Evolutionary conservation across 441 rosid genomes (phyloP).

Genomic region (Populus trichocarpa): DNA sequence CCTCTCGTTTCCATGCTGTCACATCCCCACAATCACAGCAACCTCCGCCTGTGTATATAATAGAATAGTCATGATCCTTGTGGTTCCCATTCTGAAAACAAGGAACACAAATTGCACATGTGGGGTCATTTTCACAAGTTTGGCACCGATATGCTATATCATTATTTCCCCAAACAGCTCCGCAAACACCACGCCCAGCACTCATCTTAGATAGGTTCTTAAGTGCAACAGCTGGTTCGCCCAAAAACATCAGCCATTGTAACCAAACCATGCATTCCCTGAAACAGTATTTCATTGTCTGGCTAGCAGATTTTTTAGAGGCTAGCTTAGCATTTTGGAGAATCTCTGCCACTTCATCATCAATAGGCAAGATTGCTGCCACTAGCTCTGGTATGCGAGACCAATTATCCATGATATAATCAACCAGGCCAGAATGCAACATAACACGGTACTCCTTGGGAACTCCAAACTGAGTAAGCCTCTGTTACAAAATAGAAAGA

Average conservation of each 20-base stretch:
- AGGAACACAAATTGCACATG: conserved; percentile 95
- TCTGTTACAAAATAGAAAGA: conserved; percentile 35
- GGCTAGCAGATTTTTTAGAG: conserved; percentile 28
- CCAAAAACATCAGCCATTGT: conserved; percentile 88
- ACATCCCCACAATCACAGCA: conserved; percentile 99
- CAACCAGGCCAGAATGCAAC: conserved; percentile 47
- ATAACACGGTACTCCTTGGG: conserved; percentile 45
- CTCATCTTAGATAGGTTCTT: conserved; percentile 45
- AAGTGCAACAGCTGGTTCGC: conserved; percentile 55
- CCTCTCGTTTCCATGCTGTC: conserved; percentile 95
- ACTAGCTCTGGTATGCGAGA: conserved; percentile 48
- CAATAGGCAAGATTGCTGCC: conserved; percentile 58
- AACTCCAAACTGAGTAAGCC: conserved; percentile 65
- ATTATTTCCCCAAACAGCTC: conserved; percentile 90
- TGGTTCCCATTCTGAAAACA: conserved; percentile 92
- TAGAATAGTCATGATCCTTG: conserved; percentile 72
- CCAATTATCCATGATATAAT: conserved; percentile 40
- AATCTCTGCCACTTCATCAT: conserved; percentile 57
- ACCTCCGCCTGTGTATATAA: conserved; percentile 83
- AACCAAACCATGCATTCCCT: conserved; percentile 72
- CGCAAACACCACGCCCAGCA: conserved; percentile 86
- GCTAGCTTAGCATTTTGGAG: conserved; percentile 35
- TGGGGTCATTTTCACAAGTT: conserved; percentile 85
- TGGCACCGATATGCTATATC: conserved; percentile 91
- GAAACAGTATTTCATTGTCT: conserved; percentile 41